These are phyloP conservation scores for Penicillium nordicum DNA, from an alignment of 2,329 filamentous ascomycete species.

Conservation along the genomic window DNA sequence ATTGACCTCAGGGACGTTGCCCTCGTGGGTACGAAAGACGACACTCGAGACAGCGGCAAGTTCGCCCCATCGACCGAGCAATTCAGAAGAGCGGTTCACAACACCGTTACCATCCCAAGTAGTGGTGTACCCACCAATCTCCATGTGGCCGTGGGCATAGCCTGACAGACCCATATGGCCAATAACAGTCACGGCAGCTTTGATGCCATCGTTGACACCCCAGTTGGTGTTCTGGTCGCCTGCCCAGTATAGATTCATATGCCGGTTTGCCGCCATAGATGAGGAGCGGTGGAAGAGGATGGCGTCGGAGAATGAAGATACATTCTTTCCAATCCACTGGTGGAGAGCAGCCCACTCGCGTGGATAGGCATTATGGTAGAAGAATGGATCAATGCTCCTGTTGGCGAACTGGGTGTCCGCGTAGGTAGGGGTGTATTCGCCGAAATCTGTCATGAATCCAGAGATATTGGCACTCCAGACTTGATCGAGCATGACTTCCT, in stretches of 20 bases:
- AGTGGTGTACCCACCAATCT: slow-evolving; percentile 39
- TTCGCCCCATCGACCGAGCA: slow-evolving; percentile 40
- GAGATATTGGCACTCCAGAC: slow-evolving; percentile 37
- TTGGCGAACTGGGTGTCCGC: slow-evolving; percentile 27
- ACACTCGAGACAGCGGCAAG: slow-evolving; percentile 33
- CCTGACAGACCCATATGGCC: slow-evolving; percentile 38
- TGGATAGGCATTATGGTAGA: slow-evolving; percentile 38
- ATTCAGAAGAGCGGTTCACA: slow-evolving; percentile 34
- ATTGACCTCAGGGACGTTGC: slow-evolving; percentile 37
- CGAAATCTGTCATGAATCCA: slow-evolving; percentile 39
- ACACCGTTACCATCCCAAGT: slow-evolving; percentile 25
- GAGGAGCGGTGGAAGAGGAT: slow-evolving; percentile 38
- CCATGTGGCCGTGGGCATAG: slow-evolving; percentile 35
- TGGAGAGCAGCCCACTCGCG: slow-evolving; percentile 34
- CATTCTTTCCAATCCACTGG: slow-evolving; percentile 27
- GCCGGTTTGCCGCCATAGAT: slow-evolving; percentile 29
- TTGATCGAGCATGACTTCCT: slow-evolving; percentile 30
- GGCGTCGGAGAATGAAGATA: slow-evolving; percentile 28
- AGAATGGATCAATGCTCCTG: slow-evolving; percentile 27
- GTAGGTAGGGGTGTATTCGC: slow-evolving; percentile 35
- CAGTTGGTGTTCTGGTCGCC: slow-evolving; percentile 38
- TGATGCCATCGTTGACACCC: slow-evolving; percentile 36
- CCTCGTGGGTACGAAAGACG: slow-evolving; percentile 39
- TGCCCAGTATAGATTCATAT: slow-evolving; percentile 41
- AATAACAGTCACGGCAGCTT: slow-evolving; percentile 33